Base-by-base conservation (phyloP, 2,329 filamentous ascomycete genomes). In the Sarocladiaceae sp. region DNA sequence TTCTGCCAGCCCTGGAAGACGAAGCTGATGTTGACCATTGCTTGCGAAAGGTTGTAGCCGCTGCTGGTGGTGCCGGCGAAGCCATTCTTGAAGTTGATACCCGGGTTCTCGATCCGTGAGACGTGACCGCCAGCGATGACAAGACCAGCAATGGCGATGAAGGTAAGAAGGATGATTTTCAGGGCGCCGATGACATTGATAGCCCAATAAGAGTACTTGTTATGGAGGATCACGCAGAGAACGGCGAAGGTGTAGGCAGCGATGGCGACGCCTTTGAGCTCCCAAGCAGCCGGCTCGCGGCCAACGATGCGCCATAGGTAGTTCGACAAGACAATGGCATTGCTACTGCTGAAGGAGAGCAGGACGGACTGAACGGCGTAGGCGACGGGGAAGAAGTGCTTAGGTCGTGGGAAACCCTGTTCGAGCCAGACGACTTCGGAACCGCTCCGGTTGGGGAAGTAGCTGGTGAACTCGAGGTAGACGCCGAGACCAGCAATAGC, bases 351-450 rank as follows among this genome's bases (percentile, higher is more conserved):
- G 50, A 85, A 85, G 0, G 81, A 83, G 3, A 85, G 61, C 1
- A 82, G 57, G 2, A 85, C 77, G 0, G 73, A 72, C 54, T 82
- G 77, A 3, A 83, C 72, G 0, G 82, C 82, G 55, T 82, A 85
- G 0, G 78, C 68, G 0, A 77, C 76, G 0, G 81, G 79, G 40
- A 85, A 77, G 48, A 85, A 70, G 54, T 78, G 82, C 45, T 69
- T 73, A 0, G 82, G 82, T 1, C 78, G 69, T 1, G 80, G 80
- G 49, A 74, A 86, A 0, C 79, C 76, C 53, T 85, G 82, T 51
- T 85, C 82, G 0, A 85, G 68, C 51, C 83, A 85, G 0, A 82
- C 81, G 0, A 82, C 80, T 52, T 85, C 79, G 0, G 74, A 73
- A 0, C 81, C 82, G 2, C 76, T 82, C 6, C 82, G 74, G 53